Percentiles rank a stretch among this genome's conserved stretches.
Conservation (phyloP, 2,329 filamentous ascomycete species). For the Trichoderma koningiopsis region DNA sequence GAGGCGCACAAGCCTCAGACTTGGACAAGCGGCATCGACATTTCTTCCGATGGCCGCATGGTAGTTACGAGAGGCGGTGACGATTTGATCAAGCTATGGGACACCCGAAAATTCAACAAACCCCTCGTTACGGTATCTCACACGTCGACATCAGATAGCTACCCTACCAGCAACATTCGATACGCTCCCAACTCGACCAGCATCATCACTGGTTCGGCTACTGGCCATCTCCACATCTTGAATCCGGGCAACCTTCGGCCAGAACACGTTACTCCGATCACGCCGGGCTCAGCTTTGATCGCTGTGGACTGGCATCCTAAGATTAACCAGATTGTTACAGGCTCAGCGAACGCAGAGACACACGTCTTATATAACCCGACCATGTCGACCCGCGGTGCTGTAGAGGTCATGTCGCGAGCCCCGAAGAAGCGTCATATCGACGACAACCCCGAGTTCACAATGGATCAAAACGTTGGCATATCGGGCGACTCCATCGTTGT, state of each 20-base stretch:
- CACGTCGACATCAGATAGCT: slow-evolving; percentile 79
- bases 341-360: slow-evolving; percentile 86
- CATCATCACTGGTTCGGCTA: slow-evolving; percentile 85
- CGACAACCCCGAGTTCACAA: slow-evolving; percentile 85
- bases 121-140: slow-evolving; percentile 80
- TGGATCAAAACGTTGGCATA: slow-evolving; percentile 77
- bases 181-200: slow-evolving; percentile 84
- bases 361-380: slow-evolving; percentile 88
- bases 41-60: slow-evolving; percentile 87
- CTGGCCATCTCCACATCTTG: slow-evolving; percentile 86
- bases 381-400: slow-evolving; percentile 79
- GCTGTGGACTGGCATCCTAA: slow-evolving; percentile 89
- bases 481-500: slow-evolving; percentile 81
- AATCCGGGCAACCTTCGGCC: slow-evolving; percentile 88
- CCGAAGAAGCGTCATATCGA: slow-evolving; percentile 96
- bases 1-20: slow-evolving; percentile 81
- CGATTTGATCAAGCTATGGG: slow-evolving; percentile 93
- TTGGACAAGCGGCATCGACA: slow-evolving; percentile 90
- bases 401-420: slow-evolving; percentile 86
- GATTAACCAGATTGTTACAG: slow-evolving; percentile 94
- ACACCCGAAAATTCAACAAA: slow-evolving; percentile 91
- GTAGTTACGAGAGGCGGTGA: slow-evolving; percentile 91
- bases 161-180: slow-evolving; percentile 80
- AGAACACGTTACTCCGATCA: slow-evolving; percentile 87
- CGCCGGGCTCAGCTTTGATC: slow-evolving; percentile 78